Base-by-base conservation (phyloP, 2,329 filamentous ascomycete species). In the Gaeumannomyces tritici region DNA sequence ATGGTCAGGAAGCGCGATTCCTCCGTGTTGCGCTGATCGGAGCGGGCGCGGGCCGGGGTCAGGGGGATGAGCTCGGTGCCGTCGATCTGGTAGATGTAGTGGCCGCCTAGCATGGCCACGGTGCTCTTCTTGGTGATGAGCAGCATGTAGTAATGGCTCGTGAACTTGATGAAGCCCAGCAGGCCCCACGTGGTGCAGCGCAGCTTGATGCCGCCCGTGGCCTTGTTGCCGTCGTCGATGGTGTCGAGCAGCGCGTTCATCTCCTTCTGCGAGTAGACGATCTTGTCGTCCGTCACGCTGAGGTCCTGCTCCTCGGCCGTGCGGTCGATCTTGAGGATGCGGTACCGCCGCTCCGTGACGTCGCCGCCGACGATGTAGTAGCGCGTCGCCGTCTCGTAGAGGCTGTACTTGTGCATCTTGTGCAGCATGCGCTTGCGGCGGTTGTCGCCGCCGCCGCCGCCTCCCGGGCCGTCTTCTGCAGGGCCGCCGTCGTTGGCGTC, bases 311-410 rank as follows among this genome's bases (percentile, higher is more conserved):
- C 67, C 59, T 93, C 90, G 31, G 88, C 87, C 6, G 91, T 96
- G 57, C 95, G 87, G 72, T 98, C 93, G 68, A 99, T 96, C 74
- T 98, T 97, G 71, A 99, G 78, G 63, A 99, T 91, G 61, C 93
- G 87, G 74, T 95, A 98, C 29, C 89, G 86, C 69, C 85, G 89
- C 73, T 98, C 95, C 67, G 91, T 88, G 62, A 96, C 86, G 72
- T 99, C 95, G 61, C 90, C 89, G 18, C 95, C 95, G 24, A 98
- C 91, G 66, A 99, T 89, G 73, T 97, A 99, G 74, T 95, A 99
- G 61, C 91, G 85, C 62, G 88, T 91, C 15, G 91, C 90, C 3
- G 95, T 99, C 77, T 99, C 95, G 75, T 99, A 98, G 27, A 99
- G 78, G n/a, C 90, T 95, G 75, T 96, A 98, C 70, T 95, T 96